Evolutionary conservation across 2,329 filamentous ascomycete species (phyloP).

Genomic region (Microsporum audouinii): DNA sequence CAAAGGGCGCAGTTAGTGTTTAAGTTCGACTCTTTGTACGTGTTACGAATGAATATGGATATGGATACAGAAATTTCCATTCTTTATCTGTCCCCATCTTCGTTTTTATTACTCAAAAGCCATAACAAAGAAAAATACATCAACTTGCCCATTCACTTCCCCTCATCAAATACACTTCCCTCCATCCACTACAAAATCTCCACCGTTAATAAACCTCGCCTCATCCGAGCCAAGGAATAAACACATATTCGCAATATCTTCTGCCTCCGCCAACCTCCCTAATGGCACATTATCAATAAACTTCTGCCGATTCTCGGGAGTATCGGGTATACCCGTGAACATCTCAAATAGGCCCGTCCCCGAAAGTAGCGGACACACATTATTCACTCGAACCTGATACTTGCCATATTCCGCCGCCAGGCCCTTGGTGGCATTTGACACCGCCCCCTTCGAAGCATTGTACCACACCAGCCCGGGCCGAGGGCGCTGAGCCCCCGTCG

Average conservation of each 20-base stretch:
- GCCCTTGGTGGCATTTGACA: slow-evolving; percentile 47
- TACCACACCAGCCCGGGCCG: slow-evolving; percentile 37
- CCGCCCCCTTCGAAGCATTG: slow-evolving; percentile 36
- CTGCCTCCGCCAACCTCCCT: slow-evolving; percentile 33
- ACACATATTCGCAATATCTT: slow-evolving; percentile 60
- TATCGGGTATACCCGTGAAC: slow-evolving; percentile 33
- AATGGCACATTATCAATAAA: slow-evolving; percentile 37
- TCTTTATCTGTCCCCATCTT: neutral
- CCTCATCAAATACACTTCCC: slow-evolving; percentile 32
- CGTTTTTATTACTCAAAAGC: neutral
- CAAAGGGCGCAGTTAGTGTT: neutral
- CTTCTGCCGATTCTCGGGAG: slow-evolving; percentile 34
- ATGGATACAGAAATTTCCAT: neutral
- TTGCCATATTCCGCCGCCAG: slow-evolving; percentile 63
- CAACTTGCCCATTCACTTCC: neutral
- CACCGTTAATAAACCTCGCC: slow-evolving; percentile 58
- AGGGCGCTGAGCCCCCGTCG: slow-evolving; percentile 33
- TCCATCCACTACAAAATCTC: slow-evolving; percentile 57
- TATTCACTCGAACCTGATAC: slow-evolving; percentile 61
- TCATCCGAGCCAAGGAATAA: slow-evolving; percentile 62
- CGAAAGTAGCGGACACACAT: slow-evolving; percentile 57
- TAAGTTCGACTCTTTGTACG: neutral
- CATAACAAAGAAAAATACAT: neutral
- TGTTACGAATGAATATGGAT: slow-evolving; percentile 4
- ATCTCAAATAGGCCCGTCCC: slow-evolving; percentile 51